Percentiles rank a stretch among this genome's conserved stretches.
Evolutionary conservation across 2,329 filamentous ascomycete species (phyloP).

Genomic region (Myriosclerotinia scirpicola): DNA sequence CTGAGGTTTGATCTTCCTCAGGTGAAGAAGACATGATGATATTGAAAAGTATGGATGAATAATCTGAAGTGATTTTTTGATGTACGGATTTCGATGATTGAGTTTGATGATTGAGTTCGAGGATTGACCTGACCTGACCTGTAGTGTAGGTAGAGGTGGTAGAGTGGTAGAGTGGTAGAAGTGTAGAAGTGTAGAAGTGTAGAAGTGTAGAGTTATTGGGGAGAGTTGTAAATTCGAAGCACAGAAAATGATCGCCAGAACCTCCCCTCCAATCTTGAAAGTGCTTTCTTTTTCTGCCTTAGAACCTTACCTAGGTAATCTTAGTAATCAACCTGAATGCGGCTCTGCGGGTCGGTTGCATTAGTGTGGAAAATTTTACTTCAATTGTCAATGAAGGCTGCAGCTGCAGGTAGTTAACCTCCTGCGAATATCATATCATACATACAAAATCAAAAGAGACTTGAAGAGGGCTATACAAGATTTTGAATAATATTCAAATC

Average conservation of each 20-base stretch:
- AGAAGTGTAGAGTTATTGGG: no score
- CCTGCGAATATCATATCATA: background rate
- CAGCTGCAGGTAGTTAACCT: background rate
- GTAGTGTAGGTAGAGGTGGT: no score
- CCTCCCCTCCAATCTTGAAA: background rate
- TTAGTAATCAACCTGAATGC: no score
- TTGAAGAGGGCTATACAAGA: background rate
- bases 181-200: no score
- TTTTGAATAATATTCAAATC: background rate
- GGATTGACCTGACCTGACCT: no score
- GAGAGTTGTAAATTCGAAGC: background rate
- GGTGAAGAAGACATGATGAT: conserved; percentile 25
- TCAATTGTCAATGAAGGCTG: background rate
- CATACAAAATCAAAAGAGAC: background rate
- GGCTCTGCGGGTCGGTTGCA: conserved; percentile 39
- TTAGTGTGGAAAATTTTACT: conserved; percentile 28
- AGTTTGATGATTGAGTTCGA: no score
- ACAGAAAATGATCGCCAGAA: background rate
- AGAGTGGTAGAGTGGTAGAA: no score
- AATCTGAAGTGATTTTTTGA: background rate
- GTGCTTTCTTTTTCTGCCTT: background rate
- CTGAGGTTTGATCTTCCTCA: conserved; percentile 28
- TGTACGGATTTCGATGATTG: background rate
- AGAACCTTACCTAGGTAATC: no score
- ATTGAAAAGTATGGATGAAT: background rate